phyloP scores from a whole-genome alignment of 805 yeast genomes.

The Hanseniaspora singularis region DNA sequence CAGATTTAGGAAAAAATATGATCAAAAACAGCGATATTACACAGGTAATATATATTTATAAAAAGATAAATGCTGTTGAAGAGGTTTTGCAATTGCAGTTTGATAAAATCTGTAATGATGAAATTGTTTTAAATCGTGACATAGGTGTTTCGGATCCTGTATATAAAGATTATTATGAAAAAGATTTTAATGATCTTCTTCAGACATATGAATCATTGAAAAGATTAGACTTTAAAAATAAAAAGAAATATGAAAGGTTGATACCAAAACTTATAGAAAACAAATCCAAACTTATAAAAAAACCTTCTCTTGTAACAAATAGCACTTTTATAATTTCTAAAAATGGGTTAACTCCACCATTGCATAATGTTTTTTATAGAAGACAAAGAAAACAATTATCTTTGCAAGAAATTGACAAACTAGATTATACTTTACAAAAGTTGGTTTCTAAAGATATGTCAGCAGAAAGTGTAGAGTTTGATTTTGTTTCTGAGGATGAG shows the following conservation, averaged over 20 bases:
- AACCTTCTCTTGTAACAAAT: background rate
- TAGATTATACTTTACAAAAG: slow-evolving; percentile 69
- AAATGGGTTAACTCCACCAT: slow-evolving; percentile 80
- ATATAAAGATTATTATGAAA: slow-evolving; percentile 25
- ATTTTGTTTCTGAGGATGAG: slow-evolving; percentile 49
- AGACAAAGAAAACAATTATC: slow-evolving; percentile 62
- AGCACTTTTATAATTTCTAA: slow-evolving; percentile 32
- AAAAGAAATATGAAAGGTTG: background rate
- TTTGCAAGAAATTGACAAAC: slow-evolving; percentile 58
- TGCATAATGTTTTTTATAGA: slow-evolving; percentile 54
- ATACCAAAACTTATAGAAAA: background rate
- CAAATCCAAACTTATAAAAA: background rate
- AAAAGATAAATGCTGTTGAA: slow-evolving; percentile 37
- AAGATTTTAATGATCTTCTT: slow-evolving; percentile 21
- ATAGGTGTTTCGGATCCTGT: background rate
- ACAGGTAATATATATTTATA: slow-evolving; percentile 71
- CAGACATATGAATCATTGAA: slow-evolving; percentile 17
- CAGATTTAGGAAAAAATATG: slow-evolving; percentile 70
- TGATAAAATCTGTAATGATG: slow-evolving; percentile 34
- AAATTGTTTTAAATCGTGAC: slow-evolving; percentile 24
- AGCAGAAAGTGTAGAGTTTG: slow-evolving; percentile 70
- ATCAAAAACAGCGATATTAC: slow-evolving; percentile 76
- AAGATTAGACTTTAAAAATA: slow-evolving; percentile 8
- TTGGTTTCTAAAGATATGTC: slow-evolving; percentile 63
- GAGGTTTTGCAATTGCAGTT: slow-evolving; percentile 33